These are phyloP conservation scores for Solanum peruvianum DNA, from an alignment of 257 asterid species.

Conservation along the genomic window DNA sequence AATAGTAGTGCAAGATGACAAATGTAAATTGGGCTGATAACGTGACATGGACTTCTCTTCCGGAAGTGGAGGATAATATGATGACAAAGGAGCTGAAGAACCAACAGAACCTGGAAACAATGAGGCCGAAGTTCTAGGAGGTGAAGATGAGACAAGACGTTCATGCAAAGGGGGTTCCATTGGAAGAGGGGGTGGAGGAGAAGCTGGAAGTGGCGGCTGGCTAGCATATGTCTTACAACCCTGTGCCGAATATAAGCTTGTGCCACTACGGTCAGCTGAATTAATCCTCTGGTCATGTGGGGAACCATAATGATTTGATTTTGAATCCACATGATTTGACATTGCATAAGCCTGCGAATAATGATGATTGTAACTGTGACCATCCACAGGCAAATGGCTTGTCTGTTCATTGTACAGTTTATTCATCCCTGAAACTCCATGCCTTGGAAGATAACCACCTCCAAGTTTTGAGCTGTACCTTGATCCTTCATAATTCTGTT, in stretches of 20 bases:
- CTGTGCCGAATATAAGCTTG: slow-evolving; percentile 4
- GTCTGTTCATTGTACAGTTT: slow-evolving; percentile 12
- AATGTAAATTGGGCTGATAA: slow-evolving; percentile 18
- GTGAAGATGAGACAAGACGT: slow-evolving; percentile 25
- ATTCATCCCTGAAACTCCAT: slow-evolving; percentile 2
- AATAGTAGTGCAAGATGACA: slow-evolving; percentile 23
- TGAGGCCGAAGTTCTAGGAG: slow-evolving; percentile 28
- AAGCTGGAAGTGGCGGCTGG: slow-evolving; percentile 66
- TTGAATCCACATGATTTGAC: slow-evolving; percentile 23
- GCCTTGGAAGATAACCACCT: not conserved
- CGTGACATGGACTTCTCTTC: slow-evolving; percentile 21
- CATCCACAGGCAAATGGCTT: slow-evolving; percentile 10
- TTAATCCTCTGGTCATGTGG: slow-evolving; percentile 3
- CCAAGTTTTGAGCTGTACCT: not conserved
- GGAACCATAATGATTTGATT: slow-evolving; percentile 12
- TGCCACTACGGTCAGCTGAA: slow-evolving; percentile 6
- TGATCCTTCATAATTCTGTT: slow-evolving; percentile 10
- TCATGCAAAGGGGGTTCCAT: slow-evolving; percentile 35
- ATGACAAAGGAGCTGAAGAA: slow-evolving; percentile 24
- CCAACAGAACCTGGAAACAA: slow-evolving; percentile 27
- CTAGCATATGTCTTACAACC: slow-evolving; percentile 13
- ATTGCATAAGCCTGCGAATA: slow-evolving; percentile 10
- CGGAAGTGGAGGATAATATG: slow-evolving; percentile 33
- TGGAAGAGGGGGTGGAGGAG: slow-evolving; percentile 72
- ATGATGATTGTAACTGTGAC: slow-evolving; percentile 7